phyloP scores from a whole-genome alignment of 2,329 filamentous ascomycete genomes.

The Neocucurbitaria cava region DNA sequence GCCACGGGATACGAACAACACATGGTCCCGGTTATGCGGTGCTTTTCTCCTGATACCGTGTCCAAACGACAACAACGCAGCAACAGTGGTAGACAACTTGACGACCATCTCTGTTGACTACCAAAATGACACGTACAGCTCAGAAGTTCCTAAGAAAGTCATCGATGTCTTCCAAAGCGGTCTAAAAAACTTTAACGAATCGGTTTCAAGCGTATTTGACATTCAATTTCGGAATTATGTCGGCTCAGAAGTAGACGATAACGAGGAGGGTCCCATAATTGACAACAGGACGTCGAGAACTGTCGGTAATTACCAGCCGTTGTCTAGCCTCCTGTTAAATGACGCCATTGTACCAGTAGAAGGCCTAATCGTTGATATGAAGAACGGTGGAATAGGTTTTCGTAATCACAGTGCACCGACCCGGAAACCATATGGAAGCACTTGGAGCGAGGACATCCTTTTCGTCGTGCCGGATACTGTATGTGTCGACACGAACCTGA shows the following conservation, averaged over 20 bases:
- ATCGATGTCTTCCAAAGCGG: slow-evolving; percentile 51
- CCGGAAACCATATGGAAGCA: slow-evolving; percentile 43
- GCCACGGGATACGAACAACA: slow-evolving; percentile 34
- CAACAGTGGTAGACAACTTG: slow-evolving; percentile 1
- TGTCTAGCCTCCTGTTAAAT: slow-evolving; percentile 43
- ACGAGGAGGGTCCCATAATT: slow-evolving; percentile 6
- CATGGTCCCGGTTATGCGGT: slow-evolving; percentile 46
- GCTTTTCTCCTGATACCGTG: slow-evolving; percentile 19
- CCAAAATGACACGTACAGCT: slow-evolving; percentile 34
- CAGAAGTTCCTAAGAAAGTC: slow-evolving; percentile 43
- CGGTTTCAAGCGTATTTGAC: slow-evolving; percentile 54
- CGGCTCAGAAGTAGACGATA: not conserved
- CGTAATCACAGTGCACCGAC: slow-evolving; percentile 55
- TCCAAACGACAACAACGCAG: slow-evolving; percentile 26
- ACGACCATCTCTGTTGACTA: slow-evolving; percentile 10
- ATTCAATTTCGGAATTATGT: slow-evolving; percentile 48
- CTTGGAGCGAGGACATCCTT: slow-evolving; percentile 58
- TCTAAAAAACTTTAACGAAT: slow-evolving; percentile 24
- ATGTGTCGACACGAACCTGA: slow-evolving; percentile 55
- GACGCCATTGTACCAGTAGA: slow-evolving; percentile 48
- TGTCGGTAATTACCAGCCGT: slow-evolving; percentile 38
- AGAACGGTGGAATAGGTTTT: slow-evolving; percentile 54
- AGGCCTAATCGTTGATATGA: slow-evolving; percentile 54
- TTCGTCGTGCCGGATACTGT: slow-evolving; percentile 56
- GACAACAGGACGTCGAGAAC: slow-evolving; percentile 44